A percentile compares a stretch with the other conserved stretches of the same genome.
Evolutionary conservation across 805 yeast genomes (phyloP).

Genomic region (Wilhelminamyces savonicus): DNA sequence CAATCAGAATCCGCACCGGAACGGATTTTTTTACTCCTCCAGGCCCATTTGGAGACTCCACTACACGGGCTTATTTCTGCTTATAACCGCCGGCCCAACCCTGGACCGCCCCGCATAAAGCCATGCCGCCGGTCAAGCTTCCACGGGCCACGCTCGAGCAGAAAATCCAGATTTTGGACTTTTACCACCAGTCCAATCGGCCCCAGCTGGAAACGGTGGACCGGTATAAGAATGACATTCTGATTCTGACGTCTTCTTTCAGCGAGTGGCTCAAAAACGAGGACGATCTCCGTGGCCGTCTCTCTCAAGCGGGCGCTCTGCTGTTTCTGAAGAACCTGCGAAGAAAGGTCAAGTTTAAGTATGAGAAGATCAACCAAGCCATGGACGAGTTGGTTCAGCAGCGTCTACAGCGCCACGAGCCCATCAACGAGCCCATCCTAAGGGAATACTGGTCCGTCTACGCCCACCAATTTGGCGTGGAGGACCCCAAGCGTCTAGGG

Average conservation of each 20-base stretch:
- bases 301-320: constrained; percentile 21
- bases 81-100: too few relatives aligned
- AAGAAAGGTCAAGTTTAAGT: constrained; percentile 46
- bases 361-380: constrained; percentile 51
- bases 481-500: constrained; percentile 50
- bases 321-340: constrained; percentile 30
- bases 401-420: constrained; percentile 36
- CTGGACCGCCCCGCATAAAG: too few relatives aligned
- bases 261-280: constrained; percentile 59
- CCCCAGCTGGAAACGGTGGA: constrained; percentile 58
- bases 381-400: constrained; percentile 51
- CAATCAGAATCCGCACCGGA: too few relatives aligned
- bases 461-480: constrained; percentile 52
- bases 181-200: constrained; percentile 38
- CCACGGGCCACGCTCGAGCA: constrained; percentile 57
- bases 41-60: too few relatives aligned
- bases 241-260: constrained; percentile 55
- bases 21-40: too few relatives aligned
- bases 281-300: constrained; percentile 40
- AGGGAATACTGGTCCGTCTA: constrained; percentile 51
- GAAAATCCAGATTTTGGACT: constrained; percentile 49
- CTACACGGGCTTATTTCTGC: too few relatives aligned
- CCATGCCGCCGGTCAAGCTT: constrained; percentile 8
- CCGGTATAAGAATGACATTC: constrained; percentile 40
- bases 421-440: constrained; percentile 48